Base-by-base conservation (phyloP, 2,329 filamentous ascomycete species). In the Cercospora sojina region DNA sequence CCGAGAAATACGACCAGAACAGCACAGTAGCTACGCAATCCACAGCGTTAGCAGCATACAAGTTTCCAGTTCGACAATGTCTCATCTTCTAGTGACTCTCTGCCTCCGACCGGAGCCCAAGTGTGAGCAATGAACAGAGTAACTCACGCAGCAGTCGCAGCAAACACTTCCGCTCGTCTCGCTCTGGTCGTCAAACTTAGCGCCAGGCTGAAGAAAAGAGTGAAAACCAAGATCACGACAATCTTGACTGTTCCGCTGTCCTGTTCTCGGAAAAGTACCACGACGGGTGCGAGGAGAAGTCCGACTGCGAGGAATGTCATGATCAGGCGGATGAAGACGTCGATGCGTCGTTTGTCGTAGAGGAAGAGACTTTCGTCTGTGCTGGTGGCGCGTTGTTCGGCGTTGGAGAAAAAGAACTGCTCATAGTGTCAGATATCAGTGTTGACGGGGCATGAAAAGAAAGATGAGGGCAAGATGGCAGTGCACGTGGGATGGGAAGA, bases 321-420 rank as follows among this genome's bases (percentile, higher is more conserved):
- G 64, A 74, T 59, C 43, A 70, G 12, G 57, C 79, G 79, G 64
- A 80, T 76, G 31, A 81, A 73, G 18, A 73, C 75, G 64, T 81
- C 79, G 32, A 81, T 77, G 29, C 79, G 75, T 0, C 73, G 67
- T 18, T 74, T 72, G 63, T 74, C 75, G 72, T 80, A 80, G 57
- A 76, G 74, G 53, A 76, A 73, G 55, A 80, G 71, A 32, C 74
- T 62, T 5, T 73, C 65, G 63, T 79, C 76, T 3, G 64, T 68
- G 0, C 78, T 79, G 56, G 80, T 80, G 0, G 72, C 74, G 16
- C 75, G 72, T 4, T 80, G 74, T 61, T 80, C 77, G 1, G 76
- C 77, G 2, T 79, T 80, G 29, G 76, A 76, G 67, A 80, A 80
- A 47, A 77, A 74, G 31, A 69, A 72, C 77, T 80, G 64, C 53